These are phyloP conservation scores for Houttuynia cordata DNA, from an alignment of 164 flowering plant species.

Conservation along the genomic window DNA sequence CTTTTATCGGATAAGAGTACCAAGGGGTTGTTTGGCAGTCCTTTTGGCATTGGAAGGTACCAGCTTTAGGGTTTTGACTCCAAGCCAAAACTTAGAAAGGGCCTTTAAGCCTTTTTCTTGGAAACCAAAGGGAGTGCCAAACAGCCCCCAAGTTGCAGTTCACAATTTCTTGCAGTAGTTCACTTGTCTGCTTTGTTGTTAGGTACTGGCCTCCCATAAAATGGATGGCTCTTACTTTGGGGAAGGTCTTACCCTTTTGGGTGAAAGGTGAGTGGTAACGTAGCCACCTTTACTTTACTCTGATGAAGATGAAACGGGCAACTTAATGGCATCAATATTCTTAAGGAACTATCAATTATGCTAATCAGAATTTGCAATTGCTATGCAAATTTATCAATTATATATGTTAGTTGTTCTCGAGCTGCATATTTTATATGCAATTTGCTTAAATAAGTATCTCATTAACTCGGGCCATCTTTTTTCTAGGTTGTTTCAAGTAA, in stretches of 20 bases:
- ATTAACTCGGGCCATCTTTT: constrained; percentile 15
- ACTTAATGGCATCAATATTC: background rate
- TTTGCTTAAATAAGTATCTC: constrained; percentile 4
- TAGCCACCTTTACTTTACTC: background rate
- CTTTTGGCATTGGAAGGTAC: too few species aligned
- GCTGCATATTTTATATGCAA: background rate
- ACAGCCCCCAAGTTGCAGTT: background rate
- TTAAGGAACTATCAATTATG: background rate
- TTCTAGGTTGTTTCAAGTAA: constrained; percentile 92
- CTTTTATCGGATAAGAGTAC: background rate
- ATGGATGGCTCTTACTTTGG: constrained; percentile 68
- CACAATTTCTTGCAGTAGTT: background rate
- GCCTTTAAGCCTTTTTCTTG: too few species aligned
- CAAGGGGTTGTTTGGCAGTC: too few species aligned
- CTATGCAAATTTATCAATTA: background rate
- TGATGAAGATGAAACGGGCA: background rate
- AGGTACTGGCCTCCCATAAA: constrained; percentile 48
- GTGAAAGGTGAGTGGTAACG: constrained; percentile 45
- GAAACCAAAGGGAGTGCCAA: too few species aligned
- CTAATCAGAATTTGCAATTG: background rate
- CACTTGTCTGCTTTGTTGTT: constrained; percentile 7
- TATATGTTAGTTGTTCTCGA: too few species aligned
- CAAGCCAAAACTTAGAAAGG: too few species aligned
- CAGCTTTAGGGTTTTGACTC: too few species aligned
- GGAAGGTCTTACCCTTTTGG: constrained; percentile 84